These are phyloP conservation scores for Skeletonema marinoi DNA, from an alignment of 108 stramenopile genomes.

Conservation along the genomic window DNA sequence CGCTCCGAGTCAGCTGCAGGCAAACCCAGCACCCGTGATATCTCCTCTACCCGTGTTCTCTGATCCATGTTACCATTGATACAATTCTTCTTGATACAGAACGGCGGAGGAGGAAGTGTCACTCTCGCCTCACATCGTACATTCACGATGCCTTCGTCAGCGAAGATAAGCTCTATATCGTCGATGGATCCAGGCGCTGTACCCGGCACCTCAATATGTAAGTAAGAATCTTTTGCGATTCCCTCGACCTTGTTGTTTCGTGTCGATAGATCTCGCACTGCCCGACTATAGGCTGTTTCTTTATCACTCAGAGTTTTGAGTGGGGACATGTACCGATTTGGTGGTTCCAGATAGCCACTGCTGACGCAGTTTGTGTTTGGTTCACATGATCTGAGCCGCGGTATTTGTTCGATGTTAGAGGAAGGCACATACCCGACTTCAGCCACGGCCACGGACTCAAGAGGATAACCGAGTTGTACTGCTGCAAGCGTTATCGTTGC, in stretches of 20 bases:
- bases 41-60: conserved; percentile 28
- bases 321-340: conserved; percentile 41
- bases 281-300: conserved; percentile 18
- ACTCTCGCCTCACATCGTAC: conserved; percentile 38
- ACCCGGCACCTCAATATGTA: conserved; percentile 30
- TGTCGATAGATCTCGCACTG: conserved; percentile 22
- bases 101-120: conserved; percentile 42
- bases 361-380: conserved; percentile 29
- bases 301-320: conserved; percentile 19
- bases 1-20: conserved; percentile 14
- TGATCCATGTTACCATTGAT: conserved; percentile 53
- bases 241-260: neutral
- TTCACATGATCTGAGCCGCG: neutral
- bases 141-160: conserved; percentile 23
- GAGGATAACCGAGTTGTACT: neutral
- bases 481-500: neutral
- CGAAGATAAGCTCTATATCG: conserved; percentile 34
- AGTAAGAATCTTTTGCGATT: conserved; percentile 13
- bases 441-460: neutral
- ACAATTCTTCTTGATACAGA: conserved; percentile 40
- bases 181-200: conserved; percentile 29
- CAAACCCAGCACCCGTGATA: conserved; percentile 23
- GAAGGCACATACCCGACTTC: neutral
- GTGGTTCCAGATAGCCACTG: conserved; percentile 34
- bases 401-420: neutral